Percentiles rank a stretch among this genome's conserved stretches.
These are phyloP conservation scores for Leccinum variicolor DNA, from an alignment of 768 basidiomycete genomes.

Conservation along the genomic window DNA sequence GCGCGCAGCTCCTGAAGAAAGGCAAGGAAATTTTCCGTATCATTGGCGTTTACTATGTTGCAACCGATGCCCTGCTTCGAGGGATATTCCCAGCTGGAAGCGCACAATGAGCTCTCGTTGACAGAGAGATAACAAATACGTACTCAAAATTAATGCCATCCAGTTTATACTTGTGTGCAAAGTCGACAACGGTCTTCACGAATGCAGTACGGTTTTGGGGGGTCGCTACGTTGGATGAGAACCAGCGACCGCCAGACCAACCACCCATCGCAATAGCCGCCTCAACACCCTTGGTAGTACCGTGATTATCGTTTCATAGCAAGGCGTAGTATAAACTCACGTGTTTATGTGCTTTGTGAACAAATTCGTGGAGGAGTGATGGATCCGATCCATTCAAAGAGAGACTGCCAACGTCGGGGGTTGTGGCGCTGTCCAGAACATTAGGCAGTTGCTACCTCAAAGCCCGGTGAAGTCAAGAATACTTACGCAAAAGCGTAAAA, in stretches of 20 bases:
- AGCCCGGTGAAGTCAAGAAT: not conserved
- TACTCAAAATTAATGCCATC: conserved; percentile 50
- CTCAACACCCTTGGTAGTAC: conserved; percentile 43
- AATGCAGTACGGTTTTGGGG: conserved; percentile 53
- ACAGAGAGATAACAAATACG: not conserved
- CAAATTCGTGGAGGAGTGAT: conserved; percentile 53
- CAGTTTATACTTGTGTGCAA: conserved; percentile 48
- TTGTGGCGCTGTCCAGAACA: conserved; percentile 28
- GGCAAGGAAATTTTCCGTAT: conserved; percentile 72
- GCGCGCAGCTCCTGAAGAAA: conserved; percentile 70
- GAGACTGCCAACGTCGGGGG: conserved; percentile 30
- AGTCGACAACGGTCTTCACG: conserved; percentile 48
- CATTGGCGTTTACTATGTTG: conserved; percentile 53
- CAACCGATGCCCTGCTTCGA: conserved; percentile 61
- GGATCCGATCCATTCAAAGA: conserved; percentile 43
- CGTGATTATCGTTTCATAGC: not conserved
- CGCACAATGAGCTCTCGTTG: not conserved
- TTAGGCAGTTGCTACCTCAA: not conserved
- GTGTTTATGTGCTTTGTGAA: conserved; percentile 39
- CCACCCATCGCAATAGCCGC: conserved; percentile 66
- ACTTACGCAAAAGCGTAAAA: conserved; percentile 63
- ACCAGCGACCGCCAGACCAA: conserved; percentile 63
- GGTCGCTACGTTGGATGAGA: conserved; percentile 58
- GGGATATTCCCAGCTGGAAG: conserved; percentile 84
- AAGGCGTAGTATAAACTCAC: conserved; percentile 18